Conservation (phyloP, 2,329 filamentous ascomycete species). For the Penicillium sp. region DNA sequence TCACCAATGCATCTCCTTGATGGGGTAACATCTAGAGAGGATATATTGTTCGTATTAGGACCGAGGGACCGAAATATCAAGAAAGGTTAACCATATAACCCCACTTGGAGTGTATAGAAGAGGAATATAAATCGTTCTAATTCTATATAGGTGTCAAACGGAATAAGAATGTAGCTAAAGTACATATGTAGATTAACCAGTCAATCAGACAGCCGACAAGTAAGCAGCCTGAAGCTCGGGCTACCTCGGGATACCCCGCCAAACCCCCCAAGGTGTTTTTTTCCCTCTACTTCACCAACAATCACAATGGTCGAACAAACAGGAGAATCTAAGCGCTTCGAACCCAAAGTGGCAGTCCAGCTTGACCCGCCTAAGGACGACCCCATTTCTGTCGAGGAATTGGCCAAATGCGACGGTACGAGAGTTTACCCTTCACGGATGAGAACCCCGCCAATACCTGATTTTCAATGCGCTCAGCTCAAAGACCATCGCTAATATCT, state of each 20-base stretch:
- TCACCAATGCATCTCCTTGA: not conserved
- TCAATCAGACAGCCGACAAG: constrained; percentile 14
- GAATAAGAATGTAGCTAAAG: not conserved
- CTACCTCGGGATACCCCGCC: constrained; percentile 12
- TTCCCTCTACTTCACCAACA: constrained; percentile 21
- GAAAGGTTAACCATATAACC: not conserved
- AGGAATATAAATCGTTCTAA: not conserved
- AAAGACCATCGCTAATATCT: not conserved
- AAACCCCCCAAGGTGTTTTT: constrained; percentile 17
- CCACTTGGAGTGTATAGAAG: not conserved
- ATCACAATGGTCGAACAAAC: constrained; percentile 30
- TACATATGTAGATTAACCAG: not conserved
- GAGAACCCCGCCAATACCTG: not conserved
- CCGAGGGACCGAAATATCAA: not conserved
- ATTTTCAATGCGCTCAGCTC: not conserved
- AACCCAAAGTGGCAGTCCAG: constrained; percentile 45
- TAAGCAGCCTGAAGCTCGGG: constrained; percentile 10
- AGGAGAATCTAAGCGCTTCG: constrained; percentile 36
- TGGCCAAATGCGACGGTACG: constrained; percentile 80
- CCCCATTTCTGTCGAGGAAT: constrained; percentile 73
- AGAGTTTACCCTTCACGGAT: constrained; percentile 17
- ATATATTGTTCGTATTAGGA: not conserved
- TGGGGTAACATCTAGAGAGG: not conserved
- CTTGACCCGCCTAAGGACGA: constrained; percentile 85
- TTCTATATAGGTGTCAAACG: not conserved